Conservation (phyloP, 2,329 filamentous ascomycete genomes). For the Ceratocystis colombiana region DNA sequence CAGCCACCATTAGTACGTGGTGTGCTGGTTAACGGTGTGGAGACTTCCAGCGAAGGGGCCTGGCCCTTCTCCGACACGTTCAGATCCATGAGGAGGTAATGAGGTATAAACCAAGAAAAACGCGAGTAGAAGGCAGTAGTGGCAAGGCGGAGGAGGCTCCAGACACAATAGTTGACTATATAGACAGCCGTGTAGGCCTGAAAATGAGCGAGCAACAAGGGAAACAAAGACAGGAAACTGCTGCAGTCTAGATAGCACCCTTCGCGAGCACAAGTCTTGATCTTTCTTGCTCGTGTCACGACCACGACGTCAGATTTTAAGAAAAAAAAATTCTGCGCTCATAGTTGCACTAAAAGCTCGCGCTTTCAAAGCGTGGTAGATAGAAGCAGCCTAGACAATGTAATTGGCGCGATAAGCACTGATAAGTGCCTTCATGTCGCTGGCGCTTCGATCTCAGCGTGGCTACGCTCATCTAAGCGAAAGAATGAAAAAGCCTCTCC, state of each 20-base stretch:
- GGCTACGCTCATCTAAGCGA: neutral
- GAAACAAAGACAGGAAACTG: too few species aligned
- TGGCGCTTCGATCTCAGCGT: neutral
- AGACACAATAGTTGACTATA: neutral
- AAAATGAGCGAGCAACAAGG: too few species aligned
- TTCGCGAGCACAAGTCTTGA: neutral
- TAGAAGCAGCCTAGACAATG: neutral
- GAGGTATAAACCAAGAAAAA: neutral
- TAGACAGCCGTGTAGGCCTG: neutral
- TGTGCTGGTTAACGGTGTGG: neutral
- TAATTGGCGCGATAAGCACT: slow-evolving; percentile 8
- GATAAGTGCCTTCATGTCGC: neutral
- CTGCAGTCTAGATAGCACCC: too few species aligned
- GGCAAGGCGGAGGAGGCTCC: neutral
- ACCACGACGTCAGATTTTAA: neutral
- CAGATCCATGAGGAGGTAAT: neutral
- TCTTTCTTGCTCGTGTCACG: neutral
- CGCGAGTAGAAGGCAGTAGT: neutral
- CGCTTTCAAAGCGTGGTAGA: neutral
- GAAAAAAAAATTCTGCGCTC: neutral
- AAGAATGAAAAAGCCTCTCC: too few species aligned
- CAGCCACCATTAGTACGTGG: neutral
- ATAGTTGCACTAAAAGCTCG: neutral
- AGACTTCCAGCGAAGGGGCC: neutral
- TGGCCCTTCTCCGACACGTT: neutral